Percentiles rank a stretch among this genome's conserved stretches.
Evolutionary conservation across 352 stramenopile genomes (phyloP).

Genomic region (Globisporangium polare): DNA sequence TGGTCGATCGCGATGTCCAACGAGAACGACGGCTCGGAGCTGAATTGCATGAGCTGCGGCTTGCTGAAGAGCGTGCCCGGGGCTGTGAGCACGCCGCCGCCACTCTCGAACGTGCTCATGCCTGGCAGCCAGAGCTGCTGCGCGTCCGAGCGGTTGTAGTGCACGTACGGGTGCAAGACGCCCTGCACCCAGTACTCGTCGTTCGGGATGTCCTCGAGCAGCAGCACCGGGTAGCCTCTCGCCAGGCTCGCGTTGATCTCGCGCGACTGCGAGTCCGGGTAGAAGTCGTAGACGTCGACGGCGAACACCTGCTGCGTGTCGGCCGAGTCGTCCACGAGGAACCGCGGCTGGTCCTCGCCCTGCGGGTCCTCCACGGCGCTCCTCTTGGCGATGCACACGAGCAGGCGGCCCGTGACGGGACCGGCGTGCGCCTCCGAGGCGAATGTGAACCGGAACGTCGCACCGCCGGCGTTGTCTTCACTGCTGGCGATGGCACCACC

Average conservation of each 20-base stretch:
- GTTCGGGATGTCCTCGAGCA: slow-evolving; percentile 24
- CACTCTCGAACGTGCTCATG: slow-evolving; percentile 38
- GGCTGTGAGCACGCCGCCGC: slow-evolving; percentile 36
- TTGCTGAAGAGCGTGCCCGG: slow-evolving; percentile 59
- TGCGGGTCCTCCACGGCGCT: slow-evolving; percentile 24
- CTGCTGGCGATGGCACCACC: neutral
- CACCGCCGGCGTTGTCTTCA: neutral
- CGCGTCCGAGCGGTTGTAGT: slow-evolving; percentile 40
- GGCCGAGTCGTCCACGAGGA: slow-evolving; percentile 31
- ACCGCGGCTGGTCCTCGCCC: slow-evolving; percentile 32
- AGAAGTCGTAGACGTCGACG: slow-evolving; percentile 37
- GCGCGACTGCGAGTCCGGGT: slow-evolving; percentile 20
- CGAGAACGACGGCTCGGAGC: slow-evolving; percentile 22
- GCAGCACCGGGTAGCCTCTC: slow-evolving; percentile 29
- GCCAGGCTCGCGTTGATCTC: slow-evolving; percentile 27
- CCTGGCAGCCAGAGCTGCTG: slow-evolving; percentile 32
- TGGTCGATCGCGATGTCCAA: slow-evolving; percentile 46
- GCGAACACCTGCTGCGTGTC: slow-evolving; percentile 41
- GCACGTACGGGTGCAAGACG: slow-evolving; percentile 36
- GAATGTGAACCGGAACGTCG: slow-evolving; percentile 25
- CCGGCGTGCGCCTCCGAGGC: slow-evolving; percentile 20
- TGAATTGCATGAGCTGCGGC: slow-evolving; percentile 45
- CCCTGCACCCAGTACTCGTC: slow-evolving; percentile 44
- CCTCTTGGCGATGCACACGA: slow-evolving; percentile 40
- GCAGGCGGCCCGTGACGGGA: slow-evolving; percentile 31